Evolutionary conservation across 805 yeast genomes (phyloP).

Genomic region (Zygoascus flipseniorum): DNA sequence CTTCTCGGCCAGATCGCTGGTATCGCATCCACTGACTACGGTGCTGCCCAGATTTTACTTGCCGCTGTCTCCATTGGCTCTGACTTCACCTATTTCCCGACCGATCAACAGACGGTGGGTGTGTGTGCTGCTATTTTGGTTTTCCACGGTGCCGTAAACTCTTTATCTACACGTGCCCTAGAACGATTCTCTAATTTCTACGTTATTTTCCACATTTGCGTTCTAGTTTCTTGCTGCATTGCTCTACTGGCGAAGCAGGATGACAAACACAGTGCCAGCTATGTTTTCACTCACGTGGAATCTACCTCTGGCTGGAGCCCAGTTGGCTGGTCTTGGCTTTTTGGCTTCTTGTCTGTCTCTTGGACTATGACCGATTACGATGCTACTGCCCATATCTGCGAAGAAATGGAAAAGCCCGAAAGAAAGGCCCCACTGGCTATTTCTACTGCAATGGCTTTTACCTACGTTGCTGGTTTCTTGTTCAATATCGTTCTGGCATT

Average conservation of each 20-base stretch:
- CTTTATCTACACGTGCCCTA: conserved; percentile 15
- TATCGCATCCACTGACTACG: conserved; percentile 29
- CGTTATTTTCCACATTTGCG: conserved; percentile 15
- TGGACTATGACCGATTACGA: conserved; percentile 80
- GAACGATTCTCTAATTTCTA: conserved; percentile 16
- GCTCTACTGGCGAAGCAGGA: conserved; percentile 15
- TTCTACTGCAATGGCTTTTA: conserved; percentile 51
- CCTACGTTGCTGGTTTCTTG: conserved; percentile 61
- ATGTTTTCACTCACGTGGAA: conserved; percentile 26
- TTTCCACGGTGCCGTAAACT: conserved; percentile 16
- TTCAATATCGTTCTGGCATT: conserved; percentile 65
- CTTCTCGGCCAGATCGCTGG: conserved; percentile 39
- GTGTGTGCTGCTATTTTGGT: conserved; percentile 23
- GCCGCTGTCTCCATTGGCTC: conserved; percentile 30
- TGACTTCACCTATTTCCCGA: conserved; percentile 25
- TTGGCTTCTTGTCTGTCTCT: conserved; percentile 71
- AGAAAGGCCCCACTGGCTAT: conserved; percentile 68
- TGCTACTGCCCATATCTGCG: conserved; percentile 71
- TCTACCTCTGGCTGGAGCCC: conserved; percentile 50
- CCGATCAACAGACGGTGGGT: conserved; percentile 20
- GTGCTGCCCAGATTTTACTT: conserved; percentile 27
- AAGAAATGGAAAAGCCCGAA: conserved; percentile 72
- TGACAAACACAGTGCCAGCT: conserved; percentile 16
- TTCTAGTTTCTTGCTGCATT: conserved; percentile 14
- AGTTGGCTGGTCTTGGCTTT: conserved; percentile 56